A percentile compares a stretch with the other conserved stretches of the same genome.
Conservation (phyloP, 306 rosid species). For the Cucurbita ficifolia region DNA sequence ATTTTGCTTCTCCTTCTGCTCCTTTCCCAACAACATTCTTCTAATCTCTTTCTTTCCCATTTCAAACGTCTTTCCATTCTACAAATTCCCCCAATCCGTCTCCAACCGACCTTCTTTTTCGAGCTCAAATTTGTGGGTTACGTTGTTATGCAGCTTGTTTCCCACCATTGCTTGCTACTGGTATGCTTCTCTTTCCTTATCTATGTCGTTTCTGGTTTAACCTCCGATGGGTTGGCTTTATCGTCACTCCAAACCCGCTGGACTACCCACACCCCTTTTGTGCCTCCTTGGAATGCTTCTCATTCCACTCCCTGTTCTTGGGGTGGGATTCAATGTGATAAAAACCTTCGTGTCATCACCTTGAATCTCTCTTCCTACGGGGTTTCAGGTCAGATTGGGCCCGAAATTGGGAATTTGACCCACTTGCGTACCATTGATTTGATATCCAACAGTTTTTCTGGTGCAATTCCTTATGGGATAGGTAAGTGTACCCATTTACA, state of each 20-base stretch:
- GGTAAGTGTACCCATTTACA: conserved; percentile 31
- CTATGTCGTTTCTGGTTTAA: conserved; percentile 20
- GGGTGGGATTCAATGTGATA: conserved; percentile 50
- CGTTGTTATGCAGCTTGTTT: conserved; percentile 8
- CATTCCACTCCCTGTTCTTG: conserved; percentile 67
- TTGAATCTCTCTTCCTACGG: conserved; percentile 36
- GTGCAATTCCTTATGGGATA: conserved; percentile 27
- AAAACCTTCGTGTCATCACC: conserved; percentile 19
- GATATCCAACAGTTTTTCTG: conserved; percentile 19
- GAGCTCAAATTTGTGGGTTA: neutral
- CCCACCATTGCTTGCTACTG: conserved; percentile 13
- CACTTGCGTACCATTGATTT: conserved; percentile 29
- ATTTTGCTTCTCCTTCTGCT: neutral
- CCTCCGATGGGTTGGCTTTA: conserved; percentile 43
- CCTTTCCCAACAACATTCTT: neutral
- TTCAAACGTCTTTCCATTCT: neutral
- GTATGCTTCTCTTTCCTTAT: conserved; percentile 18
- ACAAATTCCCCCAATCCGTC: neutral
- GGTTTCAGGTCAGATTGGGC: conserved; percentile 42
- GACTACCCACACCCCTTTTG: conserved; percentile 27
- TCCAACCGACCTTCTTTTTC: too few relatives aligned
- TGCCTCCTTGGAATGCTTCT: conserved; percentile 40
- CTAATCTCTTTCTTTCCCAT: neutral
- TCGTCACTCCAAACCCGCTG: conserved; percentile 39
- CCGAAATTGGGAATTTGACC: conserved; percentile 29